Base-by-base conservation (phyloP, 208 protist species). In the Vickermania ingenoplastis region DNA sequence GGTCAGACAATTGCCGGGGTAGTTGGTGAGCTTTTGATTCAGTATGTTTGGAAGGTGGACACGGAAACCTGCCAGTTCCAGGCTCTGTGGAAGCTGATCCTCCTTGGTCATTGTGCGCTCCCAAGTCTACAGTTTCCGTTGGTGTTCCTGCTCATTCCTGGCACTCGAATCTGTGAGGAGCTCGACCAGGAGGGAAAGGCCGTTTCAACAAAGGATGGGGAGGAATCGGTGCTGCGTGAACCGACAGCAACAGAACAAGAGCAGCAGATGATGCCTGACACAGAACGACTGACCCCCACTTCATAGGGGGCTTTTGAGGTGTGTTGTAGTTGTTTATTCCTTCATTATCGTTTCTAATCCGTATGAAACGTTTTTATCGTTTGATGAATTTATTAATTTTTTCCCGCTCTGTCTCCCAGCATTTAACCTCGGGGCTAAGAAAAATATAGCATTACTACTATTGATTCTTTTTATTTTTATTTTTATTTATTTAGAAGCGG, bases 71-170 rank as follows among this genome's bases (percentile, higher is more conserved):
- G 80, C 69, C 69, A 90, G 67, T 93, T 84, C 64, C 64, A 26
- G 26, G 27, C 88, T 57, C 55, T 90, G 22, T 71, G 61, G 53
- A 73, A 60, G 76, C 63, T 90, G 45, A 27, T 92, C 28, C 22
- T 90, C 17, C 45, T 90, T 0, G 73, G 78, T 3, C 79, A 87
- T 61, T 64, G 80, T 31, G 25, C 70, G 24, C 59, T 75, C 21
- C 86, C 82, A 7, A 45, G 81, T 54, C 48, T 90, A 11, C 61
- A 65, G 21, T 68, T 90, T 23, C 83, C 83, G 1, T 59, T 90
- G 17, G 73, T 71, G 2, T 78, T 84, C 45, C 28, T 90, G 24
- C 67, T 92, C 7, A 63, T 92, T 21, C 86, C 83, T 0, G 29
- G 24, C 0, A 71, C 76, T 5, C 73, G 74, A 60, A 81, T 88